These are phyloP conservation scores for Hyaloscypha finlandica DNA, from an alignment of 495 filamentous ascomycete species.

Conservation along the genomic window DNA sequence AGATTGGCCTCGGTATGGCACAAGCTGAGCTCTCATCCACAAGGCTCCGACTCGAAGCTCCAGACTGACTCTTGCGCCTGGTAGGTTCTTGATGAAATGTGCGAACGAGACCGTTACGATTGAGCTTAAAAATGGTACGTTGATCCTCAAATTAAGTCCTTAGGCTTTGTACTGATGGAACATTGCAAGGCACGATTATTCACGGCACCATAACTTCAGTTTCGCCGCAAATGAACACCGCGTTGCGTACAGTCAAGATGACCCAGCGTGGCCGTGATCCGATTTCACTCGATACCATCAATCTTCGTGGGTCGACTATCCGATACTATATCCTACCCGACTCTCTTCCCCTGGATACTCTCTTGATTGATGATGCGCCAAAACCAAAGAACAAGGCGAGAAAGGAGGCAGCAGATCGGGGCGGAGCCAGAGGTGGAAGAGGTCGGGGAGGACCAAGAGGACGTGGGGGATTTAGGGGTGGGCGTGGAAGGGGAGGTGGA, in stretches of 20 bases:
- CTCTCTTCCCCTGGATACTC: slow-evolving; percentile 87
- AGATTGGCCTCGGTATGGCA: slow-evolving; percentile 24
- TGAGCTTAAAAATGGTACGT: slow-evolving; percentile 93
- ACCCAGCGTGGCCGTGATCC: slow-evolving; percentile 83
- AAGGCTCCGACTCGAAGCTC: slow-evolving; percentile 30
- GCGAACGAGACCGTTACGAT: slow-evolving; percentile 96
- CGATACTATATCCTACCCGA: slow-evolving; percentile 94
- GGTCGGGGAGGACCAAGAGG: slow-evolving; percentile 58
- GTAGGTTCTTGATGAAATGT: slow-evolving; percentile 98
- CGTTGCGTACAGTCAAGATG: slow-evolving; percentile 93
- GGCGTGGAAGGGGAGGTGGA: slow-evolving; percentile 65
- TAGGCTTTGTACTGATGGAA: slow-evolving; percentile 14
- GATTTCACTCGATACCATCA: slow-evolving; percentile 90
- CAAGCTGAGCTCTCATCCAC: slow-evolving; percentile 33
- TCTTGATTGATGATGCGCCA: slow-evolving; percentile 91
- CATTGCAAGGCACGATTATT: slow-evolving; percentile 76
- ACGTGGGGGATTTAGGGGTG: slow-evolving; percentile 55
- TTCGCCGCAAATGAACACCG: slow-evolving; percentile 95
- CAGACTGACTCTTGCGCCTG: slow-evolving; percentile 42
- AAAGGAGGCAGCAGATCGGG: slow-evolving; percentile 78
- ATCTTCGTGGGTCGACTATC: slow-evolving; percentile 90
- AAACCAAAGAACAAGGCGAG: slow-evolving; percentile 99
- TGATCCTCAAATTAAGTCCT: not conserved
- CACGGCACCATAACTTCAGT: slow-evolving; percentile 95
- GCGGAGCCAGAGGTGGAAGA: slow-evolving; percentile 57